Percentiles rank a stretch among this genome's conserved stretches.
Conservation (phyloP, 2,329 filamentous ascomycete species). For the Aspergillus pseudoglaucus region DNA sequence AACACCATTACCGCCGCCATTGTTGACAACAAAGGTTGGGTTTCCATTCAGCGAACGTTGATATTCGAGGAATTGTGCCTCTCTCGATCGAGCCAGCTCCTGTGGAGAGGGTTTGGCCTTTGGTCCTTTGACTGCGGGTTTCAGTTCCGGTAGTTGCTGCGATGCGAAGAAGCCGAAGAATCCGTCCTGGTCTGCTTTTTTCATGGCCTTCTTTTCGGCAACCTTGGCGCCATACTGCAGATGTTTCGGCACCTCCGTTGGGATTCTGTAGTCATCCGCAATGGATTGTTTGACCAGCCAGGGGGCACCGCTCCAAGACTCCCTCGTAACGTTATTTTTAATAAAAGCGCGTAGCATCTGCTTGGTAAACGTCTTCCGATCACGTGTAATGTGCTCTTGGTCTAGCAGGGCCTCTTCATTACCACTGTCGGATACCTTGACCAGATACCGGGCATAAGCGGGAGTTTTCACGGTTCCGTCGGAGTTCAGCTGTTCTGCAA, state of each 20-base stretch:
- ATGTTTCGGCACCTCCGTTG: constrained; percentile 76
- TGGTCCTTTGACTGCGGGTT: constrained; percentile 64
- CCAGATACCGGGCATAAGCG: constrained; percentile 73
- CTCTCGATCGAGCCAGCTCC: constrained; percentile 41
- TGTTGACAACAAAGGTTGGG: constrained; percentile 33
- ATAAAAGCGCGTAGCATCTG: constrained; percentile 89
- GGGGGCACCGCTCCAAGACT: constrained; percentile 91
- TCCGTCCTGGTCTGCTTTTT: constrained; percentile 46
- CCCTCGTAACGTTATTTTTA: constrained; percentile 85
- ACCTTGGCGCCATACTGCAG: constrained; percentile 74
- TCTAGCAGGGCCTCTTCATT: constrained; percentile 72
- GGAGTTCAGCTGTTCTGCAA: constrained; percentile 51
- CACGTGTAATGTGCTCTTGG: constrained; percentile 73
- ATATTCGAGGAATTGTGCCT: constrained; percentile 45
- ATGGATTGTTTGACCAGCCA: constrained; percentile 90
- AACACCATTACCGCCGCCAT: constrained; percentile 10
- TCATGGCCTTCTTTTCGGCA: constrained; percentile 68
- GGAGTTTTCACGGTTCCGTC: constrained; percentile 63
- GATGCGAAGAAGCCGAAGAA: constrained; percentile 48
- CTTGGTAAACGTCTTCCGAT: constrained; percentile 90
- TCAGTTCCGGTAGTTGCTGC: constrained; percentile 62
- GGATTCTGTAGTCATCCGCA: constrained; percentile 76
- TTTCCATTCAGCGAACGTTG: constrained; percentile 41
- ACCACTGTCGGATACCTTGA: constrained; percentile 62
- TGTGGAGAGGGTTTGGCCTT: constrained; percentile 51